Percentiles rank a stretch among this genome's conserved stretches.
phyloP scores from a whole-genome alignment of 1,284 basidiomycete species.

The Grifola frondosa region DNA sequence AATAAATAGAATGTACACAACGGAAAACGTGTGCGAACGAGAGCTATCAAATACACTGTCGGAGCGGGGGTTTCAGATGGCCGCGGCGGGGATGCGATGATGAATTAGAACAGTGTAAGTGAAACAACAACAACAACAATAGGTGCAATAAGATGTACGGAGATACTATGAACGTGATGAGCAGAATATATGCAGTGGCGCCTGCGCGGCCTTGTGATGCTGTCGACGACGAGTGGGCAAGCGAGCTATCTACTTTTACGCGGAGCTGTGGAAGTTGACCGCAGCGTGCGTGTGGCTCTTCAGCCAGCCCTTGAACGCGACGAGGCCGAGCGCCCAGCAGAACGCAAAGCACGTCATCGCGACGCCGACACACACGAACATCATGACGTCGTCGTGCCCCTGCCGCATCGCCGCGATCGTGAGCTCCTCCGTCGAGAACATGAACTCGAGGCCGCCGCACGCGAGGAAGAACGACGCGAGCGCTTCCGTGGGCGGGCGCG shows the following conservation, averaged over 20 bases:
- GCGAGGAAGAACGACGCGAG: constrained; percentile 86
- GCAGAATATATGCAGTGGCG: too few relatives aligned
- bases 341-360: constrained; percentile 82
- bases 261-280: constrained; percentile 47
- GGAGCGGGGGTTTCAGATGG: too few relatives aligned
- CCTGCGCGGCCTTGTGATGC: too few relatives aligned
- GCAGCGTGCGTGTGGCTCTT: constrained; percentile 47
- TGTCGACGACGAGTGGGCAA: too few relatives aligned
- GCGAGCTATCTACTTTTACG: constrained; percentile 28
- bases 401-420: constrained; percentile 90
- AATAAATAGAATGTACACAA: too few relatives aligned
- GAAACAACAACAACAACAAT: too few relatives aligned
- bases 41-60: too few relatives aligned
- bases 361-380: constrained; percentile 79
- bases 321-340: constrained; percentile 74
- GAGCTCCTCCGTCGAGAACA: constrained; percentile 89
- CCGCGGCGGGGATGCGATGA: too few relatives aligned
- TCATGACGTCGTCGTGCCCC: constrained; percentile 89
- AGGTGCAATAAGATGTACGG: too few relatives aligned
- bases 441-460: constrained; percentile 88
- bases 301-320: constrained; percentile 79
- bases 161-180: too few relatives aligned
- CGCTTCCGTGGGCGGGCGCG: constrained; percentile 93
- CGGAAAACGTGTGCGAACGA: too few relatives aligned
- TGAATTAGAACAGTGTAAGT: too few relatives aligned